A percentile compares a stretch with the other conserved stretches of the same genome.
phyloP scores from a whole-genome alignment of 164 flowering plant species.

The Amborella trichopoda region DNA sequence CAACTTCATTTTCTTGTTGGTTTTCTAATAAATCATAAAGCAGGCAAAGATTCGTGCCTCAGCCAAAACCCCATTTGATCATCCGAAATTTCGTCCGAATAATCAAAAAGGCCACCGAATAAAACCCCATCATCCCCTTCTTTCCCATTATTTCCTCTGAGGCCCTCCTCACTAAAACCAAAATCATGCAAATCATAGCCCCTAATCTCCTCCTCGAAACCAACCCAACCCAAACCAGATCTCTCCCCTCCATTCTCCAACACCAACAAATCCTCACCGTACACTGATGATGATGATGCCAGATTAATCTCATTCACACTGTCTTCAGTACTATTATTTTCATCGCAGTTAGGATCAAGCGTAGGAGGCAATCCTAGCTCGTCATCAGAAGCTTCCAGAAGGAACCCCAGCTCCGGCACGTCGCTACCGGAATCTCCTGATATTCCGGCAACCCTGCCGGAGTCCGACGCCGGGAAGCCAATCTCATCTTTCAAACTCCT shows the following conservation, averaged over 20 bases:
- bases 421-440: no score
- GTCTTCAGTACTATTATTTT: neutral
- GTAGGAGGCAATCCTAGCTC: slow-evolving; percentile 77
- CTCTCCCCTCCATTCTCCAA: neutral
- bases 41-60: slow-evolving; percentile 1
- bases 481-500: slow-evolving; percentile 52
- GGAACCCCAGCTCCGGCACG: slow-evolving; percentile 39
- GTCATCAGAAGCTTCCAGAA: slow-evolving; percentile 69
- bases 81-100: neutral
- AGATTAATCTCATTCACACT: neutral
- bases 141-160: neutral
- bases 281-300: no score
- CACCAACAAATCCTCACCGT: neutral
- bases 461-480: slow-evolving; percentile 2
- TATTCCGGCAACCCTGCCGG: slow-evolving; percentile 14
- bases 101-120: neutral
- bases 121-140: neutral
- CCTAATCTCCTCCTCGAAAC: neutral
- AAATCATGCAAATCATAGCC: neutral
- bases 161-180: neutral
- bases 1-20: no score
- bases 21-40: no score
- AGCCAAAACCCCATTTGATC: neutral
- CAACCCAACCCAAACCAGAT: neutral
- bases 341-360: no score